Base-by-base conservation (phyloP, 208 protist genomes). In the Trypanosoma platydactyli region DNA sequence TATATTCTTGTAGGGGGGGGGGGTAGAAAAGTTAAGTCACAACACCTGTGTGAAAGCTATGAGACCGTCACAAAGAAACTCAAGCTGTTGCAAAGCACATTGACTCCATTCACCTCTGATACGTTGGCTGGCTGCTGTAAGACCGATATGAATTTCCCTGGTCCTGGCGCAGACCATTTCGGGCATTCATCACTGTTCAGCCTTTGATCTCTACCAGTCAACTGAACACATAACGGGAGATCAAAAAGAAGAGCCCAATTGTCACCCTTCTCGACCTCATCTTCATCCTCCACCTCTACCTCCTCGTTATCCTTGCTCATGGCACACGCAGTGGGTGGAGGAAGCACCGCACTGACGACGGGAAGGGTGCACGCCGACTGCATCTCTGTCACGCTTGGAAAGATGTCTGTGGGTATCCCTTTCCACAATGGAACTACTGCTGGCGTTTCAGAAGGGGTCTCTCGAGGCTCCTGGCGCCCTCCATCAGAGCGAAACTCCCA, bases 1-100 rank as follows among this genome's bases (percentile, higher is more conserved):
- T n/a, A n/a, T n/a, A n/a, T n/a, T n/a, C n/a, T n/a, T n/a, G n/a
- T n/a, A 60, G 2, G 60, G 71, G 70, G 9, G 64, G 18, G 18
- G 52, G 40, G 38, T 30, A 22, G 27, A 18, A 12, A 27, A n/a
- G 33, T 13, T 22, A 38, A 3, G 5, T 38, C 33, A 38, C 33
- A 38, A 38, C 5, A 9, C n/a, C n/a, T 38, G 33, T 38, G 33
- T 11, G 33, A 38, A 38, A 9, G 13, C 29, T 67, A 73, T 40
- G 60, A 73, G 45, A 73, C 52, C 15, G 35, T 61, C 42, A 75
- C 42, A 51, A 75, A 75, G 27, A 64, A 75, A 22, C 60, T 51
- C 33, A 64, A 46, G 54, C 69, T 75, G 22, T 57, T 57, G 30
- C n/a, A 20, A 24, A 74, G 29, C 1, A 44, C 6, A 52, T 45